Percentiles rank a stretch among this genome's conserved stretches.
phyloP scores from a whole-genome alignment of 1,284 basidiomycete genomes.

The Heterobasidion parviporum region DNA sequence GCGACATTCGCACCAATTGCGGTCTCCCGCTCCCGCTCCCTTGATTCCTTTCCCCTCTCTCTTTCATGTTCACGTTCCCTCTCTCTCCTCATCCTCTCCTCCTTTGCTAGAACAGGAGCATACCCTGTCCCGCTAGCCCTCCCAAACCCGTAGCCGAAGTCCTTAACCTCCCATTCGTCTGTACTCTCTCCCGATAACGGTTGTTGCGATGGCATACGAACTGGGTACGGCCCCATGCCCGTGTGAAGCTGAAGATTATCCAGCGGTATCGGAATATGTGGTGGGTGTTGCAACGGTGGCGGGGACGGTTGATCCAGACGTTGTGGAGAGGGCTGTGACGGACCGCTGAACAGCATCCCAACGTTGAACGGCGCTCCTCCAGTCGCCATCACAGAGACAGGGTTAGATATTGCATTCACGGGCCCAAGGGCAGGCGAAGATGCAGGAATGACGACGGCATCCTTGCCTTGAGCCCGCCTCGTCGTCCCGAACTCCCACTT shows the following conservation, averaged over 20 bases:
- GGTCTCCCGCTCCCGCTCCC: neutral
- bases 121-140: conserved; percentile 25
- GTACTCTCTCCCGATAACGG: conserved; percentile 7
- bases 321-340: conserved; percentile 4
- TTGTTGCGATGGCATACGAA: conserved; percentile 10
- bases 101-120: conserved; percentile 19
- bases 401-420: neutral
- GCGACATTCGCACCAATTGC: neutral
- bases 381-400: conserved; percentile 1
- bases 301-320: conserved; percentile 1
- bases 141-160: conserved; percentile 58
- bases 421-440: neutral
- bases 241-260: conserved; percentile 9
- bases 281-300: neutral
- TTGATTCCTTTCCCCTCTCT: conserved; percentile 5
- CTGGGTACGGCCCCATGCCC: conserved; percentile 8
- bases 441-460: neutral
- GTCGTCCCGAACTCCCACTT: conserved; percentile 57
- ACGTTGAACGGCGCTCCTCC: conserved; percentile 4
- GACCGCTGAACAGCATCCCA: conserved; percentile 8
- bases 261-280: conserved; percentile 3
- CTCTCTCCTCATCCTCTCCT: conserved; percentile 20
- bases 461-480: conserved; percentile 10
- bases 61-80: conserved; percentile 13
- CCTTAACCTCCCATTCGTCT: conserved; percentile 48